A percentile compares a stretch with the other conserved stretches of the same genome.
These are phyloP conservation scores for Aureobasidium vineae DNA, from an alignment of 2,329 filamentous ascomycete genomes.

Conservation along the genomic window DNA sequence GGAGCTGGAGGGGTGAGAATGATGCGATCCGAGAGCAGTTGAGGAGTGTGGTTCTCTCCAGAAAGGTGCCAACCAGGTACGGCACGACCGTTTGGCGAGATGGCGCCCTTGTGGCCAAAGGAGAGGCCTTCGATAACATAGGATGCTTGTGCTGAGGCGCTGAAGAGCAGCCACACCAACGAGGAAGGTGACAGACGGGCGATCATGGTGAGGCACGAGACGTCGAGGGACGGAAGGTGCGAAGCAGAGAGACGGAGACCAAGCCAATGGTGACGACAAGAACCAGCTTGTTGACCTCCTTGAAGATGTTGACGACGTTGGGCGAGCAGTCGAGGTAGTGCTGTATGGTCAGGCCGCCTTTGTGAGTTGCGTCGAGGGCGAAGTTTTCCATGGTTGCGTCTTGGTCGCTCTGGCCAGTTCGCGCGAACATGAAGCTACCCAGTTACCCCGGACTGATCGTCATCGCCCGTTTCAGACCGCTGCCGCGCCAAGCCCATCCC, in stretches of 20 bases:
- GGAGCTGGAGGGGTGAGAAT: conserved; percentile 87
- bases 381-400: conserved; percentile 37
- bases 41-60: conserved; percentile 56
- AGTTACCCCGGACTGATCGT: conserved; percentile 15
- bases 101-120: conserved; percentile 68
- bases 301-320: conserved; percentile 50
- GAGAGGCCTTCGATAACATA: conserved; percentile 53
- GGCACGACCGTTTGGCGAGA: conserved; percentile 60
- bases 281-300: conserved; percentile 53
- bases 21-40: conserved; percentile 79
- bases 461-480: conserved; percentile 2
- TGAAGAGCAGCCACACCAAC: conserved; percentile 32
- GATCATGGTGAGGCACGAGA: conserved; percentile 15
- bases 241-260: conserved; percentile 34
- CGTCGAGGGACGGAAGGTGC: conserved; percentile 22
- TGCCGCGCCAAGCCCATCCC: conserved; percentile 3
- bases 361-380: conserved; percentile 36
- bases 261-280: conserved; percentile 47
- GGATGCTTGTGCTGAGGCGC: conserved; percentile 33
- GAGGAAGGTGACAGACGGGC: conserved; percentile 22
- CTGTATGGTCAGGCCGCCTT: conserved; percentile 43
- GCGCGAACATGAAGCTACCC: not conserved
- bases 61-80: conserved; percentile 58
- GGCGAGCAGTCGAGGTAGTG: conserved; percentile 54
- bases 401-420: conserved; percentile 13